Evolutionary conservation across 352 stramenopile species (phyloP).

Genomic region (Aphanomyces cochlioides): DNA sequence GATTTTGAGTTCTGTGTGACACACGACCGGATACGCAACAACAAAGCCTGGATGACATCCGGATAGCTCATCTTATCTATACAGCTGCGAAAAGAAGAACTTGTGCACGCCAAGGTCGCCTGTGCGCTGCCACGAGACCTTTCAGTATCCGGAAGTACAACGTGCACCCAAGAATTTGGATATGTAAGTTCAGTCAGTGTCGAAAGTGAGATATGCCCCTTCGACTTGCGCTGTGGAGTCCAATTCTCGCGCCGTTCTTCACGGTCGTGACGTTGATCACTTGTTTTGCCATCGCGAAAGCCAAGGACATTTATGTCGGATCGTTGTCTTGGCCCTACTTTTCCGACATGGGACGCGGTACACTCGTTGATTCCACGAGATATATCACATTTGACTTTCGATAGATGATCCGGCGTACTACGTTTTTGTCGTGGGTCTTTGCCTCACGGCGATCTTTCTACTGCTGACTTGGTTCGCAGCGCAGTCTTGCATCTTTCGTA

Average conservation of each 20-base stretch:
- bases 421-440: slow-evolving; percentile 53
- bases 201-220: too few relatives aligned
- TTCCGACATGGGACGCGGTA: slow-evolving; percentile 58
- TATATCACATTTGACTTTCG: background rate
- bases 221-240: background rate
- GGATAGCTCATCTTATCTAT: too few relatives aligned
- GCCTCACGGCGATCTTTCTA: slow-evolving; percentile 43
- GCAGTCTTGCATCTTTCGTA: background rate
- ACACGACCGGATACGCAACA: too few relatives aligned
- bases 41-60: too few relatives aligned
- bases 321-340: slow-evolving; percentile 58
- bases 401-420: slow-evolving; percentile 56
- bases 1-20: too few relatives aligned
- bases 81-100: too few relatives aligned
- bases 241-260: slow-evolving; percentile 40
- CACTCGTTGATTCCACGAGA: slow-evolving; percentile 7
- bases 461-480: slow-evolving; percentile 40
- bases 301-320: slow-evolving; percentile 49
- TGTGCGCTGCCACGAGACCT: too few relatives aligned
- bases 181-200: too few relatives aligned
- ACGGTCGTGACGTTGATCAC: slow-evolving; percentile 47
- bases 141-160: too few relatives aligned
- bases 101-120: too few relatives aligned
- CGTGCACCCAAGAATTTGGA: too few relatives aligned
- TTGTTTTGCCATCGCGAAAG: slow-evolving; percentile 57